A percentile compares a stretch with the other conserved stretches of the same genome.
Evolutionary conservation across 306 rosid genomes (phyloP).

Genomic region (Calophaca sinica): DNA sequence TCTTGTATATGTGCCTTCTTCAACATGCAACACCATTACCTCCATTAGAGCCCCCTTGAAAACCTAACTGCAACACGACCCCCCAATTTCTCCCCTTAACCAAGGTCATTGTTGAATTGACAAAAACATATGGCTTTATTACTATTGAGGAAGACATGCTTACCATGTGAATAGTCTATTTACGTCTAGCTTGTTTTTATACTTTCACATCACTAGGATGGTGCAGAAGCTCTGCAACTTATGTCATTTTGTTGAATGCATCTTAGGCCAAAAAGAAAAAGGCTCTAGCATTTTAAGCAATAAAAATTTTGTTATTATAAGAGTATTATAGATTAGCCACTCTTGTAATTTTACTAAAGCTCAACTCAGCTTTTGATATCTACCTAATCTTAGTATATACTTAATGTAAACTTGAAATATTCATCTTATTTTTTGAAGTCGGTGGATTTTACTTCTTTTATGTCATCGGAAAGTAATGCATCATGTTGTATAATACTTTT

Average conservation of each 20-base stretch:
- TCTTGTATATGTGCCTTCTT: too few species aligned
- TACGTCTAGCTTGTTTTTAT: slow-evolving; percentile 11
- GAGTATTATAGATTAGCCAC: too few species aligned
- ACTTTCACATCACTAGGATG: slow-evolving; percentile 9
- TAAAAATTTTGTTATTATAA: too few species aligned
- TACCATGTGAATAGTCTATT: slow-evolving; percentile 25
- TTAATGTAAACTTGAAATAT: not conserved
- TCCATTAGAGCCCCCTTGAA: too few species aligned
- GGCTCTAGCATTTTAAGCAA: not conserved
- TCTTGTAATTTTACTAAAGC: too few species aligned
- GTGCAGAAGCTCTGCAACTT: slow-evolving; percentile 28
- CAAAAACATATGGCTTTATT: not conserved
- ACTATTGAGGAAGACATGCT: not conserved
- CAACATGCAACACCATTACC: too few species aligned
- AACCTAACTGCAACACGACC: too few species aligned
- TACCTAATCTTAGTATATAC: too few species aligned
- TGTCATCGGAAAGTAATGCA: not conserved
- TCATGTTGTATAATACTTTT: slow-evolving; percentile 5
- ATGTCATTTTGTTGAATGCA: slow-evolving; percentile 36
- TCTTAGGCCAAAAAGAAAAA: slow-evolving; percentile 20
- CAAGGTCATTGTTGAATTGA: slow-evolving; percentile 17
- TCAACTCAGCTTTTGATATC: too few species aligned
- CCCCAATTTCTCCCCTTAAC: too few species aligned
- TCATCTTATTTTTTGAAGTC: slow-evolving; percentile 15
- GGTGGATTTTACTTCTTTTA: not conserved